These are phyloP conservation scores for Kappamyces sp. DNA, from an alignment of 192 early-diverging fungal genomes.

Conservation along the genomic window DNA sequence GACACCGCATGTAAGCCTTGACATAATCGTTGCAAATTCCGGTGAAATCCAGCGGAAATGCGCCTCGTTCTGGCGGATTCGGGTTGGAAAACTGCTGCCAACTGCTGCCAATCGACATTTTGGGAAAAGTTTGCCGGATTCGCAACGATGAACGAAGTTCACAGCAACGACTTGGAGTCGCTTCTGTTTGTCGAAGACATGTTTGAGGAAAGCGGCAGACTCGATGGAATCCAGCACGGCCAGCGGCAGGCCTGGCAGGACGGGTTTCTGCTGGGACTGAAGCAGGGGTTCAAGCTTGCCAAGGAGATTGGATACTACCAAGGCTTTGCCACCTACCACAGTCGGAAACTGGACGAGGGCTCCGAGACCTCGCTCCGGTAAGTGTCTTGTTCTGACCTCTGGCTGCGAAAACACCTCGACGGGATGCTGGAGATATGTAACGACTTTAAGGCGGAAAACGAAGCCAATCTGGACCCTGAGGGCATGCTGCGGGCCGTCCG, in stretches of 20 bases:
- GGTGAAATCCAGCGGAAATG: constrained; percentile 85
- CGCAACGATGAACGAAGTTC: background rate
- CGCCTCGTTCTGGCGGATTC: constrained; percentile 77
- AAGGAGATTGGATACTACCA: constrained; percentile 14
- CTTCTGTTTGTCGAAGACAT: background rate
- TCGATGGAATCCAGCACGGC: constrained; percentile 9
- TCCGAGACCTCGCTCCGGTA: too few species aligned
- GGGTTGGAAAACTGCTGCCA: constrained; percentile 48
- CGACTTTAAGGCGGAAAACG: background rate
- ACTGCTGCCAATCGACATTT: constrained; percentile 15
- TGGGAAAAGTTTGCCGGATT: background rate
- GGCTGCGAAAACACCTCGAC: constrained; percentile 1
- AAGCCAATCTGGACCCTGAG: background rate
- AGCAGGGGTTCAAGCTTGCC: constrained; percentile 13
- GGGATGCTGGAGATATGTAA: background rate
- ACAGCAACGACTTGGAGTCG: background rate
- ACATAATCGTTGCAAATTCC: constrained; percentile 80
- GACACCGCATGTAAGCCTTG: constrained; percentile 72
- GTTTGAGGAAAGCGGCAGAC: constrained; percentile 10
- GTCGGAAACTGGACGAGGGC: too few species aligned
- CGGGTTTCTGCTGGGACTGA: constrained; percentile 8
- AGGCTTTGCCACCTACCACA: background rate
- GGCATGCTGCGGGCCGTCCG: background rate
- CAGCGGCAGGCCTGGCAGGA: background rate
- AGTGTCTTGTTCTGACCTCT: too few species aligned